Base-by-base conservation (phyloP, 1,284 basidiomycete species). In the Tilletia setariae region DNA sequence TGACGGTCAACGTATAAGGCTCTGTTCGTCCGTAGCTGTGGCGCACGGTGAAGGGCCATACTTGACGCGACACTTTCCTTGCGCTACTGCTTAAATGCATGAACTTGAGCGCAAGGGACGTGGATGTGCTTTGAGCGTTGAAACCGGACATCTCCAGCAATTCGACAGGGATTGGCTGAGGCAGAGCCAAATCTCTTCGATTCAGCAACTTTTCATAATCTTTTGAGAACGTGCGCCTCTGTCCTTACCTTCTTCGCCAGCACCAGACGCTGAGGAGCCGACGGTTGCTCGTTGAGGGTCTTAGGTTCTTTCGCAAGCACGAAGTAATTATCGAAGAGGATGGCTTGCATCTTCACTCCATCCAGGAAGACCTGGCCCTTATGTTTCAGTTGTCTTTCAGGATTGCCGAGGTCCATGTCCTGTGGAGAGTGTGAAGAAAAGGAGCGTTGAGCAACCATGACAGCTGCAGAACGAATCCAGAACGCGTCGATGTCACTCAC, bases 1-100 rank as follows among this genome's bases (percentile, higher is more conserved):
- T 93, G 0, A 93, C 90, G 83, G 91, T 98, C 6, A 98, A 84
- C 0, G 90, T 90, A 28, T 80, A 67, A 2, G 79, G 74, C 63
- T 79, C 77, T 28, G 73, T 70, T 62, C 74, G 72, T 43, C 74
- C 73, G 16, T 75, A 75, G 25, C 76, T 62, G 67, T 80, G 79
- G 32, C 70, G 72, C 44, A 82, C 71, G 11, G 74, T 74, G 63
- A 82, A 80, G 2, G 80, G 77, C 71, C 70, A 81, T 68, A 82
- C 72, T 30, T 79, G 76, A 9, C 76, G 69, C 42, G 73, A 72
- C 51, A 79, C 74, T 25, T 74, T 72, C 47, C 77, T 74, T 15
- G 53, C 21, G 16, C 69, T 63, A 63, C 70, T 72, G 47, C 66
- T 51, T 63, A 81, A 71, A 67, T 79, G 73, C 61, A 76, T 75